Conservation (phyloP, 228 moss, liverwort and hornwort species). For the Sphagnum fallax region DNA sequence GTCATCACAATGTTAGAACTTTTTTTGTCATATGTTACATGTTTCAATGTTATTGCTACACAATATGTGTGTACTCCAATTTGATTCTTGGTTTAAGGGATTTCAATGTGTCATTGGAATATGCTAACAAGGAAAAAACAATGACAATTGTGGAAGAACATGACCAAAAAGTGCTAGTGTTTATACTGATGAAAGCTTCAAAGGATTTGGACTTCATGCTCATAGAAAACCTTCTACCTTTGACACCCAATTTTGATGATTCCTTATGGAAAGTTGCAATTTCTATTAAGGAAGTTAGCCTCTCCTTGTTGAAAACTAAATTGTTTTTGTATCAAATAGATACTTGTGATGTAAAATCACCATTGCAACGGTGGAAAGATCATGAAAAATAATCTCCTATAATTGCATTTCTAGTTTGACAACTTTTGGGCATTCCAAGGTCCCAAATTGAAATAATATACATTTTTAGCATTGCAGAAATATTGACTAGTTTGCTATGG, state of each 20-base stretch:
- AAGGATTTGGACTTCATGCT: neutral
- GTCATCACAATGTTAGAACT: neutral
- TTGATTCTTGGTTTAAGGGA: neutral
- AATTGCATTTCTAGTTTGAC: neutral
- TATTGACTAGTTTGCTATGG: neutral
- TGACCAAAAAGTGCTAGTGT: neutral
- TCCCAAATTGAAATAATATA: neutral
- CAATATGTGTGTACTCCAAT: neutral
- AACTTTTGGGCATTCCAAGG: neutral
- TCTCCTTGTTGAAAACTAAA: neutral
- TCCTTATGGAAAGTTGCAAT: neutral
- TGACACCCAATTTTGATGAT: neutral
- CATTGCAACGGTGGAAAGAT: neutral
- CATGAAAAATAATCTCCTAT: neutral
- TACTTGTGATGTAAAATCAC: neutral
- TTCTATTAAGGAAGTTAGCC: neutral
- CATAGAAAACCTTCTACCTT: neutral
- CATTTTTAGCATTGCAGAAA: neutral
- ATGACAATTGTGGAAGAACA: neutral
- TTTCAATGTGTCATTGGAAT: neutral
- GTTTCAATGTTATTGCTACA: neutral
- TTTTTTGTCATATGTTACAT: neutral
- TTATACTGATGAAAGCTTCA: neutral
- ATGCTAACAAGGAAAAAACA: neutral
- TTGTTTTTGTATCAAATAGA: neutral